Evolutionary conservation across 495 filamentous ascomycete genomes (phyloP), one percentile per base, ranked within the genome.

Genomic region (Collariella sp.): DNA sequence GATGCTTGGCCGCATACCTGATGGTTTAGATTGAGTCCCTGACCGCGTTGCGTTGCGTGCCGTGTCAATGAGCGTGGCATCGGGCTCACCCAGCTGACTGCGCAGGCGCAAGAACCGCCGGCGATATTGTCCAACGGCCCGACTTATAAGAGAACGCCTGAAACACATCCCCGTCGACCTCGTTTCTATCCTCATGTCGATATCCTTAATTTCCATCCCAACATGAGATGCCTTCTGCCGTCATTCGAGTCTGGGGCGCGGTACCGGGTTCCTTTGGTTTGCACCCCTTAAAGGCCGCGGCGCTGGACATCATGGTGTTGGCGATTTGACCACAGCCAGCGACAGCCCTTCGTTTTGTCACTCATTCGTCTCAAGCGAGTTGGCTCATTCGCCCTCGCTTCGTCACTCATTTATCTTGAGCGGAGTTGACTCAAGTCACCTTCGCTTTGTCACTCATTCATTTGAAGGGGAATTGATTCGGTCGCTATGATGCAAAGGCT

Each of bases 91-190:
- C 24, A 3, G 9, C 20, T 33, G 18, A n/a, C n/a, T n/a, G n/a
- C n/a, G 10, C 29, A 24, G 13, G 20, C 19, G 7, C 7, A 24
- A 26, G 24, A 5, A 36, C 5, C 18, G 40, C 49, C 26, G 16
- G 18, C 13, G 41, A 7, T 18, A 7, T 35, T 16, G 11, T 35
- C 29, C 41, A 42, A 47, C 55, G 55, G 55, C 47, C 55, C 55
- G 55, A 52, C 41, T 57, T 13, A 15, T 3, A 35, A 31, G n/a
- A 39, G 22, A 18, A 24, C 16, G 24, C 18, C 26, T n/a, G 33
- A 12, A n/a, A 26, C 5, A 29, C 39, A 4, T 2, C 23, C 20
- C 5, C 13, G 13, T 33, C 23, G 18, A 12, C 13, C 38, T 33
- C 33, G 24, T 7, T 9, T 20, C 16, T 16, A 4, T 24, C 16